Percentiles rank a stretch among this genome's conserved stretches.
These are phyloP conservation scores for Coniochaeta prunicola DNA, from an alignment of 2,329 filamentous ascomycete genomes.

Conservation along the genomic window DNA sequence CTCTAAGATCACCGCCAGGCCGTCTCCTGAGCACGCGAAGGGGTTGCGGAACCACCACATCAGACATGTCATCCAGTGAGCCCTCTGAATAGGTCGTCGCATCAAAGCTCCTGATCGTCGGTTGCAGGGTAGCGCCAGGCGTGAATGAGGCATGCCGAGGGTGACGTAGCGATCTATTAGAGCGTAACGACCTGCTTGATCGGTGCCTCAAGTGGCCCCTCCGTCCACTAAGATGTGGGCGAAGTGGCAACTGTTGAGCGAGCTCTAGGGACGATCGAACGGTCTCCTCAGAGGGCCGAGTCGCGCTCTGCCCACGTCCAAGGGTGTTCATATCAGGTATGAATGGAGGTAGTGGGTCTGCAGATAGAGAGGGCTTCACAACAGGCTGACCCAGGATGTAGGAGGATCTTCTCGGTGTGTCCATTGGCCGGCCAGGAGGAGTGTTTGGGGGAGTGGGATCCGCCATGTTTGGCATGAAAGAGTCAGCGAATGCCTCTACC, in stretches of 20 bases:
- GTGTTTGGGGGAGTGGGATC: slow-evolving; percentile 57
- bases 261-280: slow-evolving; percentile 23
- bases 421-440: slow-evolving; percentile 38
- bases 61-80: slow-evolving; percentile 38
- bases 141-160: slow-evolving; percentile 54
- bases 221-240: slow-evolving; percentile 23
- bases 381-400: slow-evolving; percentile 43
- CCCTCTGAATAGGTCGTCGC: slow-evolving; percentile 47
- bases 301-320: slow-evolving; percentile 9
- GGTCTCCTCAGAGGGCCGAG: slow-evolving; percentile 23
- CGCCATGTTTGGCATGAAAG: slow-evolving; percentile 38
- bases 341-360: slow-evolving; percentile 38
- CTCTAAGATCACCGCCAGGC: slow-evolving; percentile 68
- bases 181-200: slow-evolving; percentile 41
- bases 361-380: slow-evolving; percentile 24
- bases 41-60: slow-evolving; percentile 41
- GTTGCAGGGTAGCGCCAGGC: slow-evolving; percentile 43
- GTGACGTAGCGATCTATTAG: slow-evolving; percentile 43
- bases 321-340: slow-evolving; percentile 38
- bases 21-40: slow-evolving; percentile 60
- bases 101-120: slow-evolving; percentile 53
- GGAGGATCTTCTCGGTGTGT: slow-evolving; percentile 48
- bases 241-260: slow-evolving; percentile 21
- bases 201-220: slow-evolving; percentile 35
- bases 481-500: slow-evolving; percentile 45